These are phyloP conservation scores for Lenzites betulinus DNA, from an alignment of 768 basidiomycete genomes.

Conservation along the genomic window DNA sequence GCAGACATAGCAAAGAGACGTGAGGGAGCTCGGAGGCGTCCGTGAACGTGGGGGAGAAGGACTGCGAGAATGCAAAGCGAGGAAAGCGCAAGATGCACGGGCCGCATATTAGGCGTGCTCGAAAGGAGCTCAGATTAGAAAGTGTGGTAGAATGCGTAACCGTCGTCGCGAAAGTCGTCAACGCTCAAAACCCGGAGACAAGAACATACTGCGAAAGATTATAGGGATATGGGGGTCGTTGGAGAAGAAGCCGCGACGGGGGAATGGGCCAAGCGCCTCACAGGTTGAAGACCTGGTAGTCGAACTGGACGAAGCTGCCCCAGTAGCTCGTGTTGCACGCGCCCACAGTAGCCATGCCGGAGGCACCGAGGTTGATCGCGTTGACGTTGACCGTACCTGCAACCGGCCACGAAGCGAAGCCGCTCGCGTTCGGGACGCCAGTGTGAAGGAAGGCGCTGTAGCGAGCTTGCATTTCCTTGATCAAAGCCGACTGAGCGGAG, in stretches of 20 bases:
- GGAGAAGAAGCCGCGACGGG: neutral
- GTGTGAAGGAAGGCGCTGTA: constrained; percentile 66
- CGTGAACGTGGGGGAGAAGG: neutral
- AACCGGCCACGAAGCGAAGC: constrained; percentile 51
- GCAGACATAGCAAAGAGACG: neutral
- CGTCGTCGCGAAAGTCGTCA: constrained; percentile 17
- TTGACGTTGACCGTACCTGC: constrained; percentile 55
- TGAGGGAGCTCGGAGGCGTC: neutral
- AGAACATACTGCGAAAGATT: neutral
- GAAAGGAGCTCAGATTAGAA: constrained; percentile 4
- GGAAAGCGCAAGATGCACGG: neutral
- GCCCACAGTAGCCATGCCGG: constrained; percentile 51
- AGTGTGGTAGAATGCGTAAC: constrained; percentile 11
- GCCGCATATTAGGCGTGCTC: neutral
- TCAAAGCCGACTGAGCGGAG: constrained; percentile 56
- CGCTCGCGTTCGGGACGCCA: constrained; percentile 61
- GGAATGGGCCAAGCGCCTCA: constrained; percentile 4
- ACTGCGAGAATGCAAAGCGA: constrained; percentile 6
- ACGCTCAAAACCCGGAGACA: constrained; percentile 10
- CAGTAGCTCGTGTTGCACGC: constrained; percentile 70
- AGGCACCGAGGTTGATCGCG: constrained; percentile 62
- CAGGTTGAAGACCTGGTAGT: constrained; percentile 63
- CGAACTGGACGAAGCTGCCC: constrained; percentile 63
- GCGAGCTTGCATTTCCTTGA: constrained; percentile 57
- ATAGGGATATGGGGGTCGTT: neutral